phyloP scores from a whole-genome alignment of 2,329 filamentous ascomycete genomes.

The Diaporthe helianthi region DNA sequence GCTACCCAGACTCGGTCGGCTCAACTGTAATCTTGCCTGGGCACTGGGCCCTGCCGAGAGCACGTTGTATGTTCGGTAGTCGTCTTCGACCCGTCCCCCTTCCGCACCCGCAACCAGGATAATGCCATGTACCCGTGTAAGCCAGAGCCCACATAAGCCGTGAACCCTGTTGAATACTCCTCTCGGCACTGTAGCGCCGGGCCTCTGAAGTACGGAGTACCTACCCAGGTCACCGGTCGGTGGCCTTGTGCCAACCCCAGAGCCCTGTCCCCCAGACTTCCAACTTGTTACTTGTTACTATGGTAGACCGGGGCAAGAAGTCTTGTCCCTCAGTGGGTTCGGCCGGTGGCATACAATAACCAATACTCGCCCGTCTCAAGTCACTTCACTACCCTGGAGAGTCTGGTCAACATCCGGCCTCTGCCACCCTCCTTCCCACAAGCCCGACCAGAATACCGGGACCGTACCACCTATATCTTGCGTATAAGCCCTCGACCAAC shows the following conservation, averaged over 20 bases:
- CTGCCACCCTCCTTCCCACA: constrained; percentile 19
- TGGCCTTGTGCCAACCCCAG: constrained; percentile 23
- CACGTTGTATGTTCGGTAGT: constrained; percentile 27
- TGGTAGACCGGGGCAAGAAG: constrained; percentile 29
- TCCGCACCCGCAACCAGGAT: constrained; percentile 31
- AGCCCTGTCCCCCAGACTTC: constrained; percentile 22
- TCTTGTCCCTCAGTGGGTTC: constrained; percentile 34
- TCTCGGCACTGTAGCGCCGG: constrained; percentile 32
- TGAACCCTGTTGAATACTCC: constrained; percentile 30
- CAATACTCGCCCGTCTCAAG: constrained; percentile 30
- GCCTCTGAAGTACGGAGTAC: constrained; percentile 24
- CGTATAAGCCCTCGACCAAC: background rate
- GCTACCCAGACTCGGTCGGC: constrained; percentile 20
- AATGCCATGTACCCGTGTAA: constrained; percentile 29
- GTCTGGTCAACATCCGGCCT: constrained; percentile 23
- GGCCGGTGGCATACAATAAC: constrained; percentile 34
- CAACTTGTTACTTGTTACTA: no score
- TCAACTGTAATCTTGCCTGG: constrained; percentile 27
- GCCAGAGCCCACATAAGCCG: constrained; percentile 33
- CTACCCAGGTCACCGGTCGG: constrained; percentile 26
- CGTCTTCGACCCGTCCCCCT: constrained; percentile 29
- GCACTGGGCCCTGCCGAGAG: constrained; percentile 25
- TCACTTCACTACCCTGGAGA: constrained; percentile 27
- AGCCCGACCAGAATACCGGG: constrained; percentile 8
- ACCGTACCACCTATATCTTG: constrained; percentile 23